Percentiles rank a stretch among this genome's conserved stretches.
Conservation (phyloP, 306 rosid genomes). For the Ammopiptanthus mongolicus region DNA sequence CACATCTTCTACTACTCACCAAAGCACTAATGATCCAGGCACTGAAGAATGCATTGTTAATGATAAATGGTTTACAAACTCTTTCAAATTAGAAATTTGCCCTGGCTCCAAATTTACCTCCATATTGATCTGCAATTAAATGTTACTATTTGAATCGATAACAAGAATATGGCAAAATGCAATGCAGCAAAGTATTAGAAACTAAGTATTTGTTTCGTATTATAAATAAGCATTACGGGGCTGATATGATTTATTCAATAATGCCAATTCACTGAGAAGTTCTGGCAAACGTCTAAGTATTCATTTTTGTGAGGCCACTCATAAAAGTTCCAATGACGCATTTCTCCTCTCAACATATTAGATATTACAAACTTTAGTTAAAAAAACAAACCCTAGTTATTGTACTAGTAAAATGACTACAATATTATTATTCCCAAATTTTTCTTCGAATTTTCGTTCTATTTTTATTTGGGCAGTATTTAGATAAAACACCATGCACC, state of each 20-base stretch:
- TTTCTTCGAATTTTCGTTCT: not conserved
- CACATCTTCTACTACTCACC: slow-evolving; percentile 45
- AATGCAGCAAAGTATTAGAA: not conserved
- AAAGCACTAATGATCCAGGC: slow-evolving; percentile 83
- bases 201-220: not conserved
- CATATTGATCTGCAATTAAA: slow-evolving; percentile 71
- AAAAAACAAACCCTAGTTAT: not conserved
- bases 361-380: not conserved
- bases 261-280: not conserved
- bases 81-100: slow-evolving; percentile 63
- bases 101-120: slow-evolving; percentile 54
- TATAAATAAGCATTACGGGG: not conserved
- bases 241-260: not conserved
- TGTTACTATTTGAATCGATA: slow-evolving; percentile 1
- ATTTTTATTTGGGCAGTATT: not conserved
- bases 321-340: not conserved
- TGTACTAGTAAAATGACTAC: not conserved
- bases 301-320: not conserved
- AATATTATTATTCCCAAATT: not conserved
- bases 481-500: not conserved
- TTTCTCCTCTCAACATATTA: not conserved
- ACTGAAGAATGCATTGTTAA: slow-evolving; percentile 62
- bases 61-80: slow-evolving; percentile 71
- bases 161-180: not conserved
- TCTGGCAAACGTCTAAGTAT: not conserved